Evolutionary conservation across 108 stramenopile species (phyloP).

Genomic region (Schizochytrium sp.): DNA sequence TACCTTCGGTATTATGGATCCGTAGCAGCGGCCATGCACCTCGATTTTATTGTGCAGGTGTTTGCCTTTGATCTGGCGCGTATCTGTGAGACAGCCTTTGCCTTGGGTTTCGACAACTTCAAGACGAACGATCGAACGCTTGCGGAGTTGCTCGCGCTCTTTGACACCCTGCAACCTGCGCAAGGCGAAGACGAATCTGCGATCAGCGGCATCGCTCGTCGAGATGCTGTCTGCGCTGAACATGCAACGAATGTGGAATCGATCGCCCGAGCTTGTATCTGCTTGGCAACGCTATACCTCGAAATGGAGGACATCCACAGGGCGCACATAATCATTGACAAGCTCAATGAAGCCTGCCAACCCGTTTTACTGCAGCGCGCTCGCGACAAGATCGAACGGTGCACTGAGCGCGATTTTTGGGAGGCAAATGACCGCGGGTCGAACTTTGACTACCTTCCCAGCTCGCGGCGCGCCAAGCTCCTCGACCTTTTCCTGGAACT

Average conservation of each 20-base stretch:
- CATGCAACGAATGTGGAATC: not conserved
- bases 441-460: not conserved
- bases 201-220: not conserved
- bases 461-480: not conserved
- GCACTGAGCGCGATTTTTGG: slow-evolving; percentile 7
- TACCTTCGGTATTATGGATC: not conserved
- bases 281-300: not conserved
- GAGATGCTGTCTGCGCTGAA: not conserved
- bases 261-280: not conserved
- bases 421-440: not conserved
- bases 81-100: not conserved
- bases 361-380: not conserved
- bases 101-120: not conserved
- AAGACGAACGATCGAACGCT: not conserved
- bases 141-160: not conserved
- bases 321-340: not conserved
- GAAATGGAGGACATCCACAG: not conserved
- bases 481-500: not conserved
- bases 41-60: not conserved
- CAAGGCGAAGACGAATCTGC: not conserved
- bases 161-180: not conserved
- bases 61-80: not conserved
- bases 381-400: not conserved
- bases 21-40: not conserved
- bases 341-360: not conserved